Conservation (phyloP, 495 filamentous ascomycete species). For the Lasiosphaeria ovina region DNA sequence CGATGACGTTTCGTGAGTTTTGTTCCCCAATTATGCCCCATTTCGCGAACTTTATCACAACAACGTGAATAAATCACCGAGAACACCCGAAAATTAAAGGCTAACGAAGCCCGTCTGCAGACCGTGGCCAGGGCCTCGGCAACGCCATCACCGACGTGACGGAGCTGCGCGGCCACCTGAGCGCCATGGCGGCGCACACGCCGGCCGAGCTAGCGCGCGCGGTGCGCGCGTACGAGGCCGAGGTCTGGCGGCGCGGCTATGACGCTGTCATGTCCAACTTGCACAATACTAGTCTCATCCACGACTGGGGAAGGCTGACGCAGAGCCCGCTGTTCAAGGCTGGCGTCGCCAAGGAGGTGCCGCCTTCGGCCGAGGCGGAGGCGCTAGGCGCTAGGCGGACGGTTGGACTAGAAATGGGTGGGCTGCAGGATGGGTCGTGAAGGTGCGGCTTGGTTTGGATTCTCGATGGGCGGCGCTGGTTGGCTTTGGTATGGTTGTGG, state of each 20-base stretch:
- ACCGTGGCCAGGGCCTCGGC: slow-evolving; percentile 52
- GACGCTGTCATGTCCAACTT: slow-evolving; percentile 28
- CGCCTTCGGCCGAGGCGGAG: neutral
- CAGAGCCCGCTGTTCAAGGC: slow-evolving; percentile 3
- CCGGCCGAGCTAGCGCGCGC: slow-evolving; percentile 21
- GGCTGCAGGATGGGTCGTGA: too few species aligned
- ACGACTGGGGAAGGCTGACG: slow-evolving; percentile 35
- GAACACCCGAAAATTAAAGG: neutral
- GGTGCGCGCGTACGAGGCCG: slow-evolving; percentile 33
- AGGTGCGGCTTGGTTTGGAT: too few species aligned
- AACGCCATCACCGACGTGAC: slow-evolving; percentile 46
- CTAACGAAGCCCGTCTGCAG: slow-evolving; percentile 7
- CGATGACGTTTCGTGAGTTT: slow-evolving; percentile 45
- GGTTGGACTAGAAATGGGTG: too few species aligned
- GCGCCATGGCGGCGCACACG: slow-evolving; percentile 23
- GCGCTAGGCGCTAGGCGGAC: too few species aligned
- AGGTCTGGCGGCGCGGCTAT: slow-evolving; percentile 32
- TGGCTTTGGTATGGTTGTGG: too few species aligned
- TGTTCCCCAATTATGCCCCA: neutral
- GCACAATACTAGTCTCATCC: slow-evolving; percentile 35
- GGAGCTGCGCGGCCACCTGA: slow-evolving; percentile 29
- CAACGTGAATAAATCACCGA: neutral
- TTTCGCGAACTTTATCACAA: neutral
- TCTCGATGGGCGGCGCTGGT: too few species aligned
- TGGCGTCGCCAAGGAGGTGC: neutral